Percentiles rank a stretch among this genome's conserved stretches.
Evolutionary conservation across 2,329 filamentous ascomycete species (phyloP).

Genomic region (Dactylella cylindrospora): DNA sequence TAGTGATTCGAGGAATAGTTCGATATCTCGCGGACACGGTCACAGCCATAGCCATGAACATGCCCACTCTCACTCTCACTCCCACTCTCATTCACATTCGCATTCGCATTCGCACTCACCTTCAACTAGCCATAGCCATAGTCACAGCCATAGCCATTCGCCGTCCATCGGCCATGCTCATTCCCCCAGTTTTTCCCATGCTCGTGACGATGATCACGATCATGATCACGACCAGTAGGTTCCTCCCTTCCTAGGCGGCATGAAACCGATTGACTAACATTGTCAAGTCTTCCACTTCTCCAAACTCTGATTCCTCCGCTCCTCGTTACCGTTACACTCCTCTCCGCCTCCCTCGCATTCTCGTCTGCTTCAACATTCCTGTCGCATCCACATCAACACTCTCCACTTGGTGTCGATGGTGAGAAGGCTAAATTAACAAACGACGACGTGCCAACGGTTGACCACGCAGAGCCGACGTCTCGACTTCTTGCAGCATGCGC

Average conservation of each 20-base stretch:
- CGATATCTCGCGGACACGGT: constrained; percentile 19
- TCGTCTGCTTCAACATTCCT: constrained; percentile 41
- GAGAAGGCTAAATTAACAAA: no score
- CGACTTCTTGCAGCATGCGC: constrained; percentile 37
- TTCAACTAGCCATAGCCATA: constrained; percentile 6
- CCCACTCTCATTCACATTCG: constrained; percentile 10
- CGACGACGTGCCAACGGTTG: no score
- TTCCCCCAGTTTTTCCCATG: constrained; percentile 19
- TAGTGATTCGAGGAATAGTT: constrained; percentile 27
- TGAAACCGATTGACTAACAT: no score
- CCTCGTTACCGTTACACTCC: constrained; percentile 33
- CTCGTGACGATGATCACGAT: constrained; percentile 11
- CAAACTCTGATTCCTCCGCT: constrained; percentile 17
- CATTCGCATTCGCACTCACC: constrained; percentile 8
- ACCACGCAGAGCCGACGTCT: constrained; percentile 1
- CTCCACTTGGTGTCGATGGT: neutral
- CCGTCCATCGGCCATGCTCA: constrained; percentile 2
- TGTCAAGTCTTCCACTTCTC: constrained; percentile 3
- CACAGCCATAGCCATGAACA: constrained; percentile 11
- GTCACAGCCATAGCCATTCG: constrained; percentile 4
- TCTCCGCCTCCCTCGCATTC: constrained; percentile 41
- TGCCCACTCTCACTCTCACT: neutral
- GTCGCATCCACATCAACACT: constrained; percentile 34
- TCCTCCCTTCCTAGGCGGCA: no score
- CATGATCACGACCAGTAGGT: constrained; percentile 6